Evolutionary conservation across 2,329 filamentous ascomycete genomes (phyloP).

Genomic region (Colletotrichum eremochloae): DNA sequence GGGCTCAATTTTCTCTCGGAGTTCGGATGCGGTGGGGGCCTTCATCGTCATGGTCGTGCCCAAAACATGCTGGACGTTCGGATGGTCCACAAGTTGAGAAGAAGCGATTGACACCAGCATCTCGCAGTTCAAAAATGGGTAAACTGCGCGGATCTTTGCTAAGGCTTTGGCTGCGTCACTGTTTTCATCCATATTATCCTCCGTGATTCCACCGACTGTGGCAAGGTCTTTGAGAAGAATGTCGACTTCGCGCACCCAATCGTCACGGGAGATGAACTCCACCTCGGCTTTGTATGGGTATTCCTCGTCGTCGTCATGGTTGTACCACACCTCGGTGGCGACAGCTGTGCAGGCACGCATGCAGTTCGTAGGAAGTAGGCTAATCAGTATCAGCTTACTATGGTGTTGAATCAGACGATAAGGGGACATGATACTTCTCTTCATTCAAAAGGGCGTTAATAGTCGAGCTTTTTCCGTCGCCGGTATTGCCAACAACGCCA

Average conservation of each 20-base stretch:
- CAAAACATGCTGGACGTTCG: neutral
- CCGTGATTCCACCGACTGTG: constrained; percentile 52
- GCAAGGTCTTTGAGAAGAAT: constrained; percentile 62
- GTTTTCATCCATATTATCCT: neutral
- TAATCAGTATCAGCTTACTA: constrained; percentile 25
- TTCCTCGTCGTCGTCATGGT: constrained; percentile 56
- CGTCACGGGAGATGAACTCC: constrained; percentile 65
- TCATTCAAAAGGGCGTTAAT: constrained; percentile 26
- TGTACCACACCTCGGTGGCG: constrained; percentile 71
- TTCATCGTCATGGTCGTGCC: constrained; percentile 8
- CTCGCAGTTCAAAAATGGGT: constrained; percentile 47
- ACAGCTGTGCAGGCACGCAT: constrained; percentile 74
- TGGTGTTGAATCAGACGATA: fast-evolving
- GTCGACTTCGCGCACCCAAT: constrained; percentile 67
- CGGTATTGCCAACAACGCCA: constrained; percentile 25
- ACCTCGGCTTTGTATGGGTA: constrained; percentile 66
- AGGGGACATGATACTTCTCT: neutral
- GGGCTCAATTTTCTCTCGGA: constrained; percentile 1
- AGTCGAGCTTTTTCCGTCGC: constrained; percentile 18
- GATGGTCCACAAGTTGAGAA: neutral
- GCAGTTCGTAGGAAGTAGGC: constrained; percentile 59
- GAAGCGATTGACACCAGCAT: neutral
- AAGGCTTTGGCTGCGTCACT: constrained; percentile 55
- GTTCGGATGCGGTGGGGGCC: neutral
- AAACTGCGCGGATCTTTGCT: constrained; percentile 62